These are phyloP conservation scores for Claviceps sp. DNA, from an alignment of 2,329 filamentous ascomycete species.

Conservation along the genomic window DNA sequence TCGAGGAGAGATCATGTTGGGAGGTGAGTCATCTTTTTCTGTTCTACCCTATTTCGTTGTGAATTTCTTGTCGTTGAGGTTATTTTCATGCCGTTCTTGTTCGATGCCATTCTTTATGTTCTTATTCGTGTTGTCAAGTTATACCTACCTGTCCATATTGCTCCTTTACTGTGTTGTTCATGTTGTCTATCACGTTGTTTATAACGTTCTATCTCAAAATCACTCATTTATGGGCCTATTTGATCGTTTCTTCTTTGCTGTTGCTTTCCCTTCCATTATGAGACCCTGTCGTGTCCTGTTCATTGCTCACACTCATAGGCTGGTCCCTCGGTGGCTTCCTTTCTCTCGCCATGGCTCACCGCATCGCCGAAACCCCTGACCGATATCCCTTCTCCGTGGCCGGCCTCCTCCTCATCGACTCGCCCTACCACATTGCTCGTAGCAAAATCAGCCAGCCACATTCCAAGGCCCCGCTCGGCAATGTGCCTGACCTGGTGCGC, in stretches of 20 bases:
- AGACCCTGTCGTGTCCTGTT: neutral
- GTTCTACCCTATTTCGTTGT: too few relatives aligned
- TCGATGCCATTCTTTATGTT: too few relatives aligned
- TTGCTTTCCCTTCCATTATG: neutral
- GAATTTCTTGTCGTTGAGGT: too few relatives aligned
- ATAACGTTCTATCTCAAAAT: too few relatives aligned
- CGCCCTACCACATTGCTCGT: constrained; percentile 14
- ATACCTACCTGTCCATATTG: too few relatives aligned
- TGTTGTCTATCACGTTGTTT: too few relatives aligned
- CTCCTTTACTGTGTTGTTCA: too few relatives aligned
- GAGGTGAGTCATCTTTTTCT: constrained; percentile 8
- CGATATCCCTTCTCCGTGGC: constrained; percentile 11
- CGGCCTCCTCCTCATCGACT: constrained; percentile 17
- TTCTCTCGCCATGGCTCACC: constrained; percentile 13
- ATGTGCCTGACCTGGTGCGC: constrained; percentile 14
- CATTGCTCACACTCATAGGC: constrained; percentile 7
- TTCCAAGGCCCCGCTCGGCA: constrained; percentile 9
- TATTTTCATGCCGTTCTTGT: too few relatives aligned
- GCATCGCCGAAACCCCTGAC: constrained; percentile 12
- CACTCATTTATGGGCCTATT: neutral
- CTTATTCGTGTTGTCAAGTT: too few relatives aligned
- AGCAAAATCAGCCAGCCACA: constrained; percentile 7
- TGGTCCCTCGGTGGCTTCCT: constrained; percentile 19
- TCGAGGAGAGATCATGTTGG: constrained; percentile 14
- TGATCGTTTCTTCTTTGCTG: neutral